Evolutionary conservation across 2,329 filamentous ascomycete genomes (phyloP).

Genomic region (Neofusicoccum umdonicola): DNA sequence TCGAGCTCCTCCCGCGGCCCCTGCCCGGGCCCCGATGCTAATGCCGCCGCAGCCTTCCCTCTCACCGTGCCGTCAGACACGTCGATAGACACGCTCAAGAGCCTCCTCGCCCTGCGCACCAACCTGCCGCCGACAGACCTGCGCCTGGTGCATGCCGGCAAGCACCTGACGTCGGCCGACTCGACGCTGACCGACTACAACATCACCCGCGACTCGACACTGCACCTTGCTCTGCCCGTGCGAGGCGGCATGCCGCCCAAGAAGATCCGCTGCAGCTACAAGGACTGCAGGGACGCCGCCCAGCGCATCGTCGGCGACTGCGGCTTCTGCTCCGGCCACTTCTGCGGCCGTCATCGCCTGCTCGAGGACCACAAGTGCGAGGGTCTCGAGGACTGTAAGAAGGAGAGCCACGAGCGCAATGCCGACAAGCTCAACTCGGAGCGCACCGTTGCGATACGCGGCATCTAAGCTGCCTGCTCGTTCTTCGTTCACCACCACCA

Average conservation of each 20-base stretch:
- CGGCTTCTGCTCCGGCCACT: constrained; percentile 89
- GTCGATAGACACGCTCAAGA: constrained; percentile 54
- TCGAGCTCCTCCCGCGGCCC: constrained; percentile 24
- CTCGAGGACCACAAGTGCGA: constrained; percentile 92
- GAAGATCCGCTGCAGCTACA: constrained; percentile 82
- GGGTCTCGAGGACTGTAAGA: constrained; percentile 94
- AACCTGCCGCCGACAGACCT: constrained; percentile 51
- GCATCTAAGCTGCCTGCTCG: constrained; percentile 56
- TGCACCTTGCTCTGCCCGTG: constrained; percentile 57
- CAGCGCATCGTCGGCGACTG: constrained; percentile 96
- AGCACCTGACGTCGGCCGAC: constrained; percentile 47
- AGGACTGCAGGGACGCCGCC: constrained; percentile 81
- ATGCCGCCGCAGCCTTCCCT: constrained; percentile 50
- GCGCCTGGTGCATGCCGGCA: constrained; percentile 58
- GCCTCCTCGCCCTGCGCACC: constrained; percentile 58
- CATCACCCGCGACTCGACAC: constrained; percentile 50
- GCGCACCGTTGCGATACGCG: constrained; percentile 90
- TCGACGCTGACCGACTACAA: constrained; percentile 48
- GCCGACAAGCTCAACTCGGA: constrained; percentile 88
- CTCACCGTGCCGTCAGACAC: constrained; percentile 55
- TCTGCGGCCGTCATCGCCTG: constrained; percentile 91
- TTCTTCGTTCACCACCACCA: background rate
- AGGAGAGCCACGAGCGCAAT: constrained; percentile 92
- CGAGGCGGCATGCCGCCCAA: constrained; percentile 61
- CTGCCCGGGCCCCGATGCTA: constrained; percentile 22